Conservation (phyloP, 768 basidiomycete genomes). For the Scleroderma citrinum region DNA sequence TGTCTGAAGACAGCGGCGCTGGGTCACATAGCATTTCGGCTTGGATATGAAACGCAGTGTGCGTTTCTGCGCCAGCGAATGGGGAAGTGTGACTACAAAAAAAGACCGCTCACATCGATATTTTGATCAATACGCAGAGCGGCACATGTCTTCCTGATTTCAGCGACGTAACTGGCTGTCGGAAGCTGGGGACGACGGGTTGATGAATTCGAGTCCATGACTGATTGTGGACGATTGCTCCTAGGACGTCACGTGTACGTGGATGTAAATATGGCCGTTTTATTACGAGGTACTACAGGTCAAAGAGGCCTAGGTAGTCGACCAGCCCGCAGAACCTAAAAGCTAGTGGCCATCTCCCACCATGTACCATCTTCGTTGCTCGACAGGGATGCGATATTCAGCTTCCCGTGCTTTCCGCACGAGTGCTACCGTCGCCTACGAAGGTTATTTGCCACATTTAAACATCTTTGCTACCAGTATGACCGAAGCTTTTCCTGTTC, state of each 20-base stretch:
- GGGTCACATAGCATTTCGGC: background rate
- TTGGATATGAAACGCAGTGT: constrained; percentile 25
- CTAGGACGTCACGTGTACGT: too few relatives aligned
- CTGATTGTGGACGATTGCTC: too few relatives aligned
- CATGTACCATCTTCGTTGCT: constrained; percentile 11
- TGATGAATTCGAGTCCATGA: too few relatives aligned
- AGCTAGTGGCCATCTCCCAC: too few relatives aligned
- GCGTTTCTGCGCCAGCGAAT: constrained; percentile 1
- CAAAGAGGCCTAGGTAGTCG: too few relatives aligned
- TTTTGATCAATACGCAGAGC: constrained; percentile 40
- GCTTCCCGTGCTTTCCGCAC: constrained; percentile 7
- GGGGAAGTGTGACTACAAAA: background rate
- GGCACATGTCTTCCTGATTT: constrained; percentile 49
- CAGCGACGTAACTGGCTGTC: constrained; percentile 38
- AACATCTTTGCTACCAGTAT: background rate
- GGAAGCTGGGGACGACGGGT: constrained; percentile 36
- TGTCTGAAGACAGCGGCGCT: background rate
- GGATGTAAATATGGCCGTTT: too few relatives aligned
- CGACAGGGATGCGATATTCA: constrained; percentile 7
- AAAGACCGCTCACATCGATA: constrained; percentile 43
- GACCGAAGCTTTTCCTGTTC: background rate
- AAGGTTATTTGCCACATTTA: constrained; percentile 3
- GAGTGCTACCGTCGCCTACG: constrained; percentile 7
- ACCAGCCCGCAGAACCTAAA: too few relatives aligned
- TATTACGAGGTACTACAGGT: too few relatives aligned